Conservation (phyloP, 331 rosid genomes). For the Quercus phellos region DNA sequence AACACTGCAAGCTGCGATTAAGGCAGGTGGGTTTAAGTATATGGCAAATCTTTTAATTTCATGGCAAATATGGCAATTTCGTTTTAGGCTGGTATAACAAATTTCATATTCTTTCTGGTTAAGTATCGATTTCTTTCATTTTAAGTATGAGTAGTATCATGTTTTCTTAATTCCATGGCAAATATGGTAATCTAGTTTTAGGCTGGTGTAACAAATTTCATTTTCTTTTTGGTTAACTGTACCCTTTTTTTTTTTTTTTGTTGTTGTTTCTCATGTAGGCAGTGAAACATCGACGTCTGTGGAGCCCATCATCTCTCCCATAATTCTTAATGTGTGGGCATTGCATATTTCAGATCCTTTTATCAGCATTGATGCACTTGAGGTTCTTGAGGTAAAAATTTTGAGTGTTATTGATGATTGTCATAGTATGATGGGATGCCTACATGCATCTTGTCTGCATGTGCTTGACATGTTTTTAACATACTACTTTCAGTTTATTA, state of each 20-base stretch:
- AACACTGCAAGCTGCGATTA: slow-evolving; percentile 72
- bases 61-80: too few relatives aligned
- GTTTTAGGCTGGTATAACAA: too few relatives aligned
- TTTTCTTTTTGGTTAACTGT: slow-evolving; percentile 14
- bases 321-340: slow-evolving; percentile 82
- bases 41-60: neutral
- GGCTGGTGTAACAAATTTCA: neutral
- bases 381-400: slow-evolving; percentile 80
- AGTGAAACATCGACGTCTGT: slow-evolving; percentile 50
- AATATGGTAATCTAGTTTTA: neutral
- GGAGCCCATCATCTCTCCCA: slow-evolving; percentile 77
- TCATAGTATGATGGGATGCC: slow-evolving; percentile 1
- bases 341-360: slow-evolving; percentile 84
- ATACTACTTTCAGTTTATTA: neutral
- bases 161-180: neutral
- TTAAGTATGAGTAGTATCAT: neutral
- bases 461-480: neutral
- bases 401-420: slow-evolving; percentile 16
- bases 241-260: slow-evolving; percentile 8
- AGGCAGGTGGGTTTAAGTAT: slow-evolving; percentile 52
- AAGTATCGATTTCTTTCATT: neutral
- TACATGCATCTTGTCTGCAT: neutral
- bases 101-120: too few relatives aligned
- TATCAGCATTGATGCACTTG: slow-evolving; percentile 85
- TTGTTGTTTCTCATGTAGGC: slow-evolving; percentile 39